A percentile compares a stretch with the other conserved stretches of the same genome.
These are phyloP conservation scores for Tolypocladium cylindrosporum DNA, from an alignment of 2,329 filamentous ascomycete species.

Conservation along the genomic window DNA sequence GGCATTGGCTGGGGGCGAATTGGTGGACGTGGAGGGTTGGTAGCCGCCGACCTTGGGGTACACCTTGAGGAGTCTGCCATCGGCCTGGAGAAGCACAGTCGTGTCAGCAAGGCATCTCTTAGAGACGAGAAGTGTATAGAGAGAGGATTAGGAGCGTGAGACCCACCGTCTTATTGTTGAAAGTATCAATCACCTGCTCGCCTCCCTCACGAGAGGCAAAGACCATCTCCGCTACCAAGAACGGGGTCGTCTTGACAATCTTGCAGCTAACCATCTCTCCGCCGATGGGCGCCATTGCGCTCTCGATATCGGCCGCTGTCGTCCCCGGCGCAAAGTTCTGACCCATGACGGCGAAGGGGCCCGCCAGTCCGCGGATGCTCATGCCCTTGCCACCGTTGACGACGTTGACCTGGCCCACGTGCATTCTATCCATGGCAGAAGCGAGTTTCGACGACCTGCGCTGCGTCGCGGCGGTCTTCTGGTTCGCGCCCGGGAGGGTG, in stretches of 20 bases:
- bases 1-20: slow-evolving; percentile 19
- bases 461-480: slow-evolving; percentile 15
- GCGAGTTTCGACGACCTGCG: slow-evolving; percentile 29
- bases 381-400: slow-evolving; percentile 35
- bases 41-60: slow-evolving; percentile 52
- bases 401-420: slow-evolving; percentile 28
- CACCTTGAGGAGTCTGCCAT: slow-evolving; percentile 64
- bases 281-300: slow-evolving; percentile 67
- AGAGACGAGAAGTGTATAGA: not conserved
- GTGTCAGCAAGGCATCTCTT: not conserved
- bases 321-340: slow-evolving; percentile 78
- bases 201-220: slow-evolving; percentile 65
- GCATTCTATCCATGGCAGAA: slow-evolving; percentile 32
- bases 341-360: slow-evolving; percentile 62
- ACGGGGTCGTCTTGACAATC: slow-evolving; percentile 56
- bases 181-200: slow-evolving; percentile 63
- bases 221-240: slow-evolving; percentile 68
- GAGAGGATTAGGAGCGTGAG: not conserved
- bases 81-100: slow-evolving; percentile 41
- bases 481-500: slow-evolving; percentile 24
- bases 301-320: slow-evolving; percentile 73
- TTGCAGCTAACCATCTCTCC: slow-evolving; percentile 58
- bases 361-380: slow-evolving; percentile 62
- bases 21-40: slow-evolving; percentile 14
- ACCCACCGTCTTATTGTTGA: slow-evolving; percentile 68